Evolutionary conservation across 2,329 filamentous ascomycete genomes (phyloP).

Genomic region (Neopestalotiopsis sp.): DNA sequence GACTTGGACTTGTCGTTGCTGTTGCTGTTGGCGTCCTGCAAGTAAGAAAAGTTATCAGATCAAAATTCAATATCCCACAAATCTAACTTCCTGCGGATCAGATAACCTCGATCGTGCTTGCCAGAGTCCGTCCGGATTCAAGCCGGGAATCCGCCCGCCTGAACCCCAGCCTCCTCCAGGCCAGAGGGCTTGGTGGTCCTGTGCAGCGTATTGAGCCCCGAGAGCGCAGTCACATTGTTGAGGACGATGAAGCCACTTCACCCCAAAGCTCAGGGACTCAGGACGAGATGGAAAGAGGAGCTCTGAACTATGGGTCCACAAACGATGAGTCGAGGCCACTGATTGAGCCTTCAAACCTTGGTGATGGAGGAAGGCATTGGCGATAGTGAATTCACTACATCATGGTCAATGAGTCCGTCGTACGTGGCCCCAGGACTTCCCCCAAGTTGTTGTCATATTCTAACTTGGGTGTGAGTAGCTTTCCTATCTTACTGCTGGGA

Average conservation of each 20-base stretch:
- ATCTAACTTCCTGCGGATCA: neutral
- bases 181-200: too few relatives aligned
- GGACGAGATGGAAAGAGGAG: neutral
- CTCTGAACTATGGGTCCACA: conserved; percentile 19
- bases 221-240: neutral
- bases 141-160: too few relatives aligned
- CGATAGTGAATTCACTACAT: neutral
- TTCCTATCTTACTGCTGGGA: too few relatives aligned
- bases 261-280: conserved; percentile 3
- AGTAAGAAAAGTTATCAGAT: conserved; percentile 40
- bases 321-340: conserved; percentile 23
- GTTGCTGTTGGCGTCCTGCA: conserved; percentile 60
- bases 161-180: too few relatives aligned
- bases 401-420: too few relatives aligned
- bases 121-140: neutral
- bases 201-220: neutral
- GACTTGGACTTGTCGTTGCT: conserved; percentile 60
- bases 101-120: neutral
- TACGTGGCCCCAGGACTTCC: too few relatives aligned
- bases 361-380: conserved; percentile 29
- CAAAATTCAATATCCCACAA: too few relatives aligned
- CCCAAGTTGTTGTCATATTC: too few relatives aligned
- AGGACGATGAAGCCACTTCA: neutral
- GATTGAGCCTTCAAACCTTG: conserved; percentile 29
- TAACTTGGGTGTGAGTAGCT: too few relatives aligned